A percentile compares a stretch with the other conserved stretches of the same genome.
These are phyloP conservation scores for Saraca asoca DNA, from an alignment of 331 rosid genomes.

Conservation along the genomic window DNA sequence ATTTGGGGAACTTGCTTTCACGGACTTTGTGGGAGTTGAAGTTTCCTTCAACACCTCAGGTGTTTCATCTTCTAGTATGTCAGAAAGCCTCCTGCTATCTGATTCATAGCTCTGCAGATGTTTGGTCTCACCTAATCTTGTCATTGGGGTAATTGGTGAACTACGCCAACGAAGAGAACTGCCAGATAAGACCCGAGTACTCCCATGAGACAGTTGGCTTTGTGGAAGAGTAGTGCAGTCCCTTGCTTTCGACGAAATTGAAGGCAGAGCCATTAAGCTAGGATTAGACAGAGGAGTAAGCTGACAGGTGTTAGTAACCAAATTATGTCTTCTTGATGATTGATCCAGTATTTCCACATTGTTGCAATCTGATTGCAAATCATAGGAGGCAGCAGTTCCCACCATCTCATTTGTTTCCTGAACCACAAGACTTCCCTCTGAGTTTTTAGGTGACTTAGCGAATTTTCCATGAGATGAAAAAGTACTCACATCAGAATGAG, in stretches of 20 bases:
- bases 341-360: slow-evolving; percentile 28
- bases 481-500: slow-evolving; percentile 34
- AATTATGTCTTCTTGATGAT: slow-evolving; percentile 36
- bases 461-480: slow-evolving; percentile 33
- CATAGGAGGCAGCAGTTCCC: slow-evolving; percentile 20
- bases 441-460: slow-evolving; percentile 26
- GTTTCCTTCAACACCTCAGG: slow-evolving; percentile 52
- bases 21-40: slow-evolving; percentile 37
- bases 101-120: slow-evolving; percentile 27
- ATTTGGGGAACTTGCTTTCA: slow-evolving; percentile 60
- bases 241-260: slow-evolving; percentile 30
- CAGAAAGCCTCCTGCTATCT: slow-evolving; percentile 30
- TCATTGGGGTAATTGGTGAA: slow-evolving; percentile 57
- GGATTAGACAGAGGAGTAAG: slow-evolving; percentile 38
- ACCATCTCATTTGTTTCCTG: slow-evolving; percentile 28
- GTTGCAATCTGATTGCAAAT: slow-evolving; percentile 34
- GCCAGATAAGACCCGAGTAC: slow-evolving; percentile 35
- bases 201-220: slow-evolving; percentile 28
- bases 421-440: slow-evolving; percentile 13
- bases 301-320: slow-evolving; percentile 23
- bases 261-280: slow-evolving; percentile 29
- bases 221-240: slow-evolving; percentile 33
- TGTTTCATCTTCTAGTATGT: slow-evolving; percentile 49
- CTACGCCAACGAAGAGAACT: slow-evolving; percentile 46
- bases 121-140: slow-evolving; percentile 33